phyloP scores from a whole-genome alignment of 2,329 filamentous ascomycete species.

The Cordyceps fumosorosea region DNA sequence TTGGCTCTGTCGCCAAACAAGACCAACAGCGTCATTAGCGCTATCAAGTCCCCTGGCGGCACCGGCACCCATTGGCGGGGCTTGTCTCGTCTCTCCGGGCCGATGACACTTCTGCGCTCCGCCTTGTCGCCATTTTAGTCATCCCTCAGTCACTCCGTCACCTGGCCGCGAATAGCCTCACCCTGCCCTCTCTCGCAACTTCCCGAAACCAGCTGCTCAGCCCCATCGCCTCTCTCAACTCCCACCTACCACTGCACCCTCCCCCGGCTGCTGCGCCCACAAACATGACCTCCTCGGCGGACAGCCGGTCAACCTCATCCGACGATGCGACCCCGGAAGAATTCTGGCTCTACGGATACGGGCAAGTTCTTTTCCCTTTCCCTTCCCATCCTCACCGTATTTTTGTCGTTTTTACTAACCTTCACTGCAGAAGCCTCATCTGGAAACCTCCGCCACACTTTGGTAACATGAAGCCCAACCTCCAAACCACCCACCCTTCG shows the following conservation, averaged over 20 bases:
- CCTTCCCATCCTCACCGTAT: conserved; percentile 7
- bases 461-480: conserved; percentile 51
- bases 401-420: conserved; percentile 13
- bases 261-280: background rate
- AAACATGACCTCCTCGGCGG: background rate
- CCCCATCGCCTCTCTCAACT: background rate
- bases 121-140: too few species aligned
- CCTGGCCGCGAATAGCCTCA: too few species aligned
- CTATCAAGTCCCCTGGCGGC: too few species aligned
- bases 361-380: conserved; percentile 47
- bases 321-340: conserved; percentile 51
- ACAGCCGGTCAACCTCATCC: background rate
- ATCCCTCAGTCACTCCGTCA: too few species aligned
- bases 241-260: background rate
- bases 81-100: too few species aligned
- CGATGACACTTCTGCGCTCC: too few species aligned
- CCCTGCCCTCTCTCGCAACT: too few species aligned
- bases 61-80: too few species aligned
- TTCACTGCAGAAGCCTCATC: conserved; percentile 64
- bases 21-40: too few species aligned
- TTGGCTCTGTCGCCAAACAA: too few species aligned
- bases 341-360: conserved; percentile 97
- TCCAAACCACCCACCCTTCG: background rate
- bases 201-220: too few species aligned
- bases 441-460: conserved; percentile 98